These are phyloP conservation scores for Aristolochia fimbriata DNA, from an alignment of 164 flowering plant species.

Conservation along the genomic window DNA sequence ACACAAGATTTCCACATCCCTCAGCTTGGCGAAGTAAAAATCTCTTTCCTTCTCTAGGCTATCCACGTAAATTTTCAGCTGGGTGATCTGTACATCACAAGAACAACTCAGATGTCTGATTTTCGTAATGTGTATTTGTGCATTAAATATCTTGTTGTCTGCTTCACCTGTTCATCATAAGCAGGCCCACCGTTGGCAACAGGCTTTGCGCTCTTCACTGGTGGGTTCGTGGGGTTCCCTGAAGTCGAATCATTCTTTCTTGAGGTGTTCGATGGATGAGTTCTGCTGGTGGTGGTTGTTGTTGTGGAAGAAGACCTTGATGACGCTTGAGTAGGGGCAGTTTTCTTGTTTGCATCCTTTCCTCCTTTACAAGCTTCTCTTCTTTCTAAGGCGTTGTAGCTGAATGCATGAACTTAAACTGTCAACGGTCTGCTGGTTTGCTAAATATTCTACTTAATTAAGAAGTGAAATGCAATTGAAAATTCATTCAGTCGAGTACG, in stretches of 20 bases:
- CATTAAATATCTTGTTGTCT: no score
- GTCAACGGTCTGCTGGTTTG: background rate
- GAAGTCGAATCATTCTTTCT: slow-evolving; percentile 42
- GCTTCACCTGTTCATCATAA: slow-evolving; percentile 65
- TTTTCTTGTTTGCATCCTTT: slow-evolving; percentile 57
- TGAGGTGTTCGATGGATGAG: slow-evolving; percentile 35
- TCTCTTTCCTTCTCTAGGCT: slow-evolving; percentile 96
- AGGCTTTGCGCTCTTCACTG: slow-evolving; percentile 51
- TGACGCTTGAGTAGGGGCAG: slow-evolving; percentile 37
- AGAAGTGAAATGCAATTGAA: no score
- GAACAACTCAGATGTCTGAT: background rate
- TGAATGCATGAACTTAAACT: slow-evolving; percentile 12
- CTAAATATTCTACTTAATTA: no score
- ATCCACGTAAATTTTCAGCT: slow-evolving; percentile 80
- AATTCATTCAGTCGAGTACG: no score
- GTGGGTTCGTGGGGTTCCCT: slow-evolving; percentile 20
- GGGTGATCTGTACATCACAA: slow-evolving; percentile 63
- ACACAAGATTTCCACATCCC: slow-evolving; percentile 89
- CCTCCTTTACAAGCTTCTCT: slow-evolving; percentile 81
- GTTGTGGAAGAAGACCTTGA: slow-evolving; percentile 40
- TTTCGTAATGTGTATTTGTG: no score
- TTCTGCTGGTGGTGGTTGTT: slow-evolving; percentile 15
- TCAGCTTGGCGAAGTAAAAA: slow-evolving; percentile 82
- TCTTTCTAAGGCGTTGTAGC: slow-evolving; percentile 88
- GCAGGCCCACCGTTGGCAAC: slow-evolving; percentile 39